Conservation (phyloP, 306 rosid species). For the Dicorynia guianensis region DNA sequence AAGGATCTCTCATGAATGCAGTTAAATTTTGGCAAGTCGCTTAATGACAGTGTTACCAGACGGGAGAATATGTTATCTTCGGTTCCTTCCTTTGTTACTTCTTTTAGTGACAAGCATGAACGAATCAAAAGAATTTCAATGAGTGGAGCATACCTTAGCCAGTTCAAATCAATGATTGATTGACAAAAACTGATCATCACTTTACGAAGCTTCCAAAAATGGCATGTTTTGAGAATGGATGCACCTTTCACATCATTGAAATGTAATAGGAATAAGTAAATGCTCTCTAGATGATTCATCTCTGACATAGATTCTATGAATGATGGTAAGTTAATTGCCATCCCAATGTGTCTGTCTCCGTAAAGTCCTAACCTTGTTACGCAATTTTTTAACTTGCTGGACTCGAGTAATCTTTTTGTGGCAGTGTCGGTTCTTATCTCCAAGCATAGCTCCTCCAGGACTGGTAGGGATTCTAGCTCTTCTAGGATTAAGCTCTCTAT, state of each 20-base stretch:
- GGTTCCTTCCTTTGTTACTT: neutral
- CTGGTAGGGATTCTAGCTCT: constrained; percentile 19
- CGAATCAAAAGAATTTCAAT: neutral
- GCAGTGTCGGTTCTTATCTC: neutral
- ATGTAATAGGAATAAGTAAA: too few relatives aligned
- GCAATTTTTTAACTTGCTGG: neutral
- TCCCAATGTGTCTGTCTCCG: neutral
- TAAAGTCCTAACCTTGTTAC: neutral
- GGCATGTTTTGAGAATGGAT: too few relatives aligned
- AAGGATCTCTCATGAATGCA: neutral
- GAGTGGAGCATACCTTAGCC: neutral
- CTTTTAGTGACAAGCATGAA: neutral
- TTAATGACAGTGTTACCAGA: neutral
- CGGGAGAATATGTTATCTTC: neutral
- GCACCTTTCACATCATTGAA: accelerated
- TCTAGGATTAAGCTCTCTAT: neutral
- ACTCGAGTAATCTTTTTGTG: neutral
- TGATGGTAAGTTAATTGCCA: neutral
- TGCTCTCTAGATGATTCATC: neutral
- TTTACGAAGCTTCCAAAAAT: too few relatives aligned
- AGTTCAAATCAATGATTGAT: too few relatives aligned
- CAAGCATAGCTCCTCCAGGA: constrained; percentile 11
- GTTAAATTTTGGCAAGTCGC: neutral
- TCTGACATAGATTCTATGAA: neutral
- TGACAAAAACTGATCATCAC: too few relatives aligned